Conservation (phyloP, 1,284 basidiomycete species). For the Cutaneotrichosporon daszewskae region DNA sequence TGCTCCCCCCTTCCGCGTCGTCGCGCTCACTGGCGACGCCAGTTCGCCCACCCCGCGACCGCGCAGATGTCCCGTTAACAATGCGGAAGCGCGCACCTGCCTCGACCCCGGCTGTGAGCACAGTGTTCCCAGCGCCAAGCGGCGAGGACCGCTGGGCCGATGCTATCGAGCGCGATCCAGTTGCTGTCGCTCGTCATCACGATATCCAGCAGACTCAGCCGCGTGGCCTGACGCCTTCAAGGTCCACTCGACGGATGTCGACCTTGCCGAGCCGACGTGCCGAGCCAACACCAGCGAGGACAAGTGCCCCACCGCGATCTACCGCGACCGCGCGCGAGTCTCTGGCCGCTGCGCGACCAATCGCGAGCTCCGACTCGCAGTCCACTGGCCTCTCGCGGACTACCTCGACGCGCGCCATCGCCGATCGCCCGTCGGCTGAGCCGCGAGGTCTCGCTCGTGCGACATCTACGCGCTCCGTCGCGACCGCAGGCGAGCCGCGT, state of each 20-base stretch:
- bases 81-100: conserved; percentile 3
- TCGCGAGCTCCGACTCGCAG: too few species aligned
- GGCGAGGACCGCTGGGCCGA: conserved; percentile 12
- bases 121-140: background rate
- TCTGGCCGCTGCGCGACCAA: too few species aligned
- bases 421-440: too few species aligned
- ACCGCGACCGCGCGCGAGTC: background rate
- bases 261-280: background rate
- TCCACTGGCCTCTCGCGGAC: too few species aligned
- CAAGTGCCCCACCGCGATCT: background rate
- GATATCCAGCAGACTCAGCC: too few species aligned
- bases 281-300: background rate
- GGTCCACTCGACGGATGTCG: background rate
- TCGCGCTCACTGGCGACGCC: conserved; percentile 1
- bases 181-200: too few species aligned
- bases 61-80: conserved; percentile 10
- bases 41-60: conserved; percentile 7
- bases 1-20: conserved; percentile 2
- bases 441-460: too few species aligned
- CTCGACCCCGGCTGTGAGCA: background rate
- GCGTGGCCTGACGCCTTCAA: too few species aligned
- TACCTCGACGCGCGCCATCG: too few species aligned
- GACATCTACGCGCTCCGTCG: too few species aligned
- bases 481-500: background rate
- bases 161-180: conserved; percentile 9